Evolutionary conservation across 1,139 yeast genomes (phyloP), one percentile per base, ranked within the genome.

Genomic region (Suhomyces chickasaworum): DNA sequence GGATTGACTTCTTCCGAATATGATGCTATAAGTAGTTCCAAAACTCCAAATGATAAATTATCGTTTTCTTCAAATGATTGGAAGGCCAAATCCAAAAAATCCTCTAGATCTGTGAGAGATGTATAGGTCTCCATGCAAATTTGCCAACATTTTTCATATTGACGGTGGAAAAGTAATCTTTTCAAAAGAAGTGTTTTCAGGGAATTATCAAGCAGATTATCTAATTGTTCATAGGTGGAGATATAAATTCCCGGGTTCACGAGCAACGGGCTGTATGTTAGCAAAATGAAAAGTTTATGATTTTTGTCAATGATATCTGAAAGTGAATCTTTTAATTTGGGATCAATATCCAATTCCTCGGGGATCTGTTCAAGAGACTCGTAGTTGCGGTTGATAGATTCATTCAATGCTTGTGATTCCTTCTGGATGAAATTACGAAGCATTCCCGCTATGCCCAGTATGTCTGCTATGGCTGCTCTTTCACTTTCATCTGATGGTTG

Each of bases 61-160:
- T 61, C 55, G 34, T 52, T 53, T 7, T 52, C 54, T 21, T 48
- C 46, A 18, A 67, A 53, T 8, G 55, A 55, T 3, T 47, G 42
- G 13, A 60, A 51, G 6, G 69, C 55, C 16, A 59, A 45, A 15
- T 67, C 75, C 23, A 72, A 55, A 30, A 65, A 58, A 5, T 69
- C 76, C 48, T 73, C 78, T 16, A 73, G 53, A 45, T 73, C 78
- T 13, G 60, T 59, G 9, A 74, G 57, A 5, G 75, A 62, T 15
- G 66, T 56, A 18, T 59, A 51, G 3, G 56, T 59, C n/a, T 63
- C 63, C 12, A 61, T 41, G 33, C 68, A 53, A 8, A 65, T 49
- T 12, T 52, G 50, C 77, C 78, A 74, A 41, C 71, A 63, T 9
- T 53, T 53, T 4, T 51, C 51, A 57, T 65, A 73, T 34, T 57